Base-by-base conservation (phyloP, 106 monocot species). In the Dactylorhiza incarnata region DNA sequence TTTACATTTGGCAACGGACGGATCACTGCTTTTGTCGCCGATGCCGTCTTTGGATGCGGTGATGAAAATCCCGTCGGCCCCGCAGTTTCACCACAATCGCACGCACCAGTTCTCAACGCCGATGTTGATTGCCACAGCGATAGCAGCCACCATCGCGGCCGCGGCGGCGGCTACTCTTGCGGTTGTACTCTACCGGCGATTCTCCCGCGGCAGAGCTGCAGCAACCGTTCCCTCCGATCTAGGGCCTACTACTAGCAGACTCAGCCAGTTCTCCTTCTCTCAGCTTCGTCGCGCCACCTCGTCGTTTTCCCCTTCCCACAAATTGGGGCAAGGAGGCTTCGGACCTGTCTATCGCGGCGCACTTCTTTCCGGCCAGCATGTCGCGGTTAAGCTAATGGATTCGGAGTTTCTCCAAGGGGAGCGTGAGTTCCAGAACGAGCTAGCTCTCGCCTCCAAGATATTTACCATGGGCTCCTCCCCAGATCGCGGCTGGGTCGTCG, bases 351-450 rank as follows among this genome's bases (percentile, higher is more conserved):
- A 79, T 75, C 83, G 89, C 63, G 92, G 89, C 14, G 37, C 55
- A 9, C 83, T 92, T 45, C 77, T 76, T 17, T 76, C 62, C 16
- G 85, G 86, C 2, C 72, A 81, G 71, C 76, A 69, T n/a, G 78
- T 95, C 47, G 94, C 94, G 70, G 91, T 89, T 44, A 95, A 95
- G 83, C 74, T 94, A 68, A 89, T 94, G 91, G 89, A 94, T 53
- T 81, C 86, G 49, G 92, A 86, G 2, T 95, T 90, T 15, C 86
- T 95, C 72, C 94, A 95, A 77, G 94, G 94, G 25, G 91, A 91
- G 77, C 85, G 89, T 44, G 91, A 95, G 94, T 95, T 91, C 78
- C 82, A 81, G 71, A 95, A 91, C 79, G 94, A 95, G 85, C 91
- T 95, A 75, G 48, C 85, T 44, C 83, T 95, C 4, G 91, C 94